phyloP scores from a whole-genome alignment of 2,329 filamentous ascomycete genomes.

The Hypomyces perniciosus region DNA sequence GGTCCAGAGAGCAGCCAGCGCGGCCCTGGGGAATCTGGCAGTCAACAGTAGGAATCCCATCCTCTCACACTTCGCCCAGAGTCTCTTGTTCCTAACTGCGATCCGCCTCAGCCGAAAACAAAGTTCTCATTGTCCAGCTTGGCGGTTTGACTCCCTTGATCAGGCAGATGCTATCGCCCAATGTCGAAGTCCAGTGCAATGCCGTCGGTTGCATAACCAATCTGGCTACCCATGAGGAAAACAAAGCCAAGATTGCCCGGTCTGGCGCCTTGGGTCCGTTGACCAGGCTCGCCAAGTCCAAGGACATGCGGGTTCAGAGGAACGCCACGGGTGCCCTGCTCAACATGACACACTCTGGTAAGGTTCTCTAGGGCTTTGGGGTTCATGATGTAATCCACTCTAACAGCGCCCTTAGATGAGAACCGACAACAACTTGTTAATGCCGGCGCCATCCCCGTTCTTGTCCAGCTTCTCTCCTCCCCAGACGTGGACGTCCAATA shows the following conservation, averaged over 20 bases:
- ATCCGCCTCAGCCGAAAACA: conserved; percentile 75
- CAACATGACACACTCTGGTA: conserved; percentile 99
- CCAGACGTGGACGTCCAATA: conserved; percentile 97
- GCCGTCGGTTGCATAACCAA: conserved; percentile 99
- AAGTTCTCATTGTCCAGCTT: conserved; percentile 89
- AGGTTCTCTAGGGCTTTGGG: conserved; percentile 18
- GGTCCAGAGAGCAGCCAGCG: conserved; percentile 92
- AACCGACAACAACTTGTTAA: conserved; percentile 97
- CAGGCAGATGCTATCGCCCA: conserved; percentile 95
- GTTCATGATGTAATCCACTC: not conserved
- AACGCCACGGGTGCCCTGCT: conserved; percentile 94
- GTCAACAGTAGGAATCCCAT: conserved; percentile 74
- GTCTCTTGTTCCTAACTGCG: conserved; percentile 35
- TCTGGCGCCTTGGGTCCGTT: conserved; percentile 89
- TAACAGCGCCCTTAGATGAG: conserved; percentile 58
- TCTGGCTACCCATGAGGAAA: conserved; percentile 94
- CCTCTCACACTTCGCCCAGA: not conserved
- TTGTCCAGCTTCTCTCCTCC: conserved; percentile 90
- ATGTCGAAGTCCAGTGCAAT: conserved; percentile 98
- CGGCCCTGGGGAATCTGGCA: conserved; percentile 89
- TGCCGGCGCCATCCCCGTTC: conserved; percentile 93
- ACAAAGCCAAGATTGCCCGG: conserved; percentile 96
- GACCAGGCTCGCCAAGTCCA: conserved; percentile 89
- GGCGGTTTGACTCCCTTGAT: conserved; percentile 88
- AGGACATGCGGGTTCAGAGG: conserved; percentile 96